Evolutionary conservation across 176 grass and related monocot species (phyloP), one percentile per base, ranked within the genome.

Genomic region (Avena insularis): DNA sequence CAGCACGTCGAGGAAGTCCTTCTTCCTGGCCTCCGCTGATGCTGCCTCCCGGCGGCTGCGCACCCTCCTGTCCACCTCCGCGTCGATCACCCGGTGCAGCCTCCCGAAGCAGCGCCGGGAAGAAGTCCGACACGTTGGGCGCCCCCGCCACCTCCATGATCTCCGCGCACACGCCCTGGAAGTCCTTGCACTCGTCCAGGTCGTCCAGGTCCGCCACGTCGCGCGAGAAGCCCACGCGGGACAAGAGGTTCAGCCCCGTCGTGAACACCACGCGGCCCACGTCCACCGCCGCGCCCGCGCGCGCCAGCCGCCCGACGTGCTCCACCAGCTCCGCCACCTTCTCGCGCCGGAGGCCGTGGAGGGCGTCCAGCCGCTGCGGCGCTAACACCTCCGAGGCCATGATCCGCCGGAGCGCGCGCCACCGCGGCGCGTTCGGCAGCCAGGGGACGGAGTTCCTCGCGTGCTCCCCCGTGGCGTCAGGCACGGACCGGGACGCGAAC

Each of bases 71-170:
- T 50, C 48, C 48, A 50, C 48, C 48, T 50, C 48, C 48, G 10
- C 48, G 48, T 50, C 48, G 48, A 50, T 50, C 48, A 50, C 48
- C 48, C 48, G 48, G 48, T 50, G 48, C 48, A 50, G 48, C 48
- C 48, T 12, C 48, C 48, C 48, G 48, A 50, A 11, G 48, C 48
- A 93, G n/a, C 17, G 82, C 16, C 9, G 92, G 92, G 71, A 90
- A 86, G 64, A 54, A 93, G 87, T 93, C 92, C 5, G 92, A 93
- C 2, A 91, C 6, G 78, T 93, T 91, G 4, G 86, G 79, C 33
- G 48, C 45, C 46, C 63, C 89, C 7, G 15, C 78, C 14, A 74
- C 14, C 72, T 53, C 83, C 82, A 86, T 77, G 77, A 86, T 68
- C 9, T 46, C 63, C 69, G 79, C 71, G 27, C 90, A 69, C 29